Conservation (phyloP, 2,329 filamentous ascomycete species). For the Colletotrichum gloeosporioides region DNA sequence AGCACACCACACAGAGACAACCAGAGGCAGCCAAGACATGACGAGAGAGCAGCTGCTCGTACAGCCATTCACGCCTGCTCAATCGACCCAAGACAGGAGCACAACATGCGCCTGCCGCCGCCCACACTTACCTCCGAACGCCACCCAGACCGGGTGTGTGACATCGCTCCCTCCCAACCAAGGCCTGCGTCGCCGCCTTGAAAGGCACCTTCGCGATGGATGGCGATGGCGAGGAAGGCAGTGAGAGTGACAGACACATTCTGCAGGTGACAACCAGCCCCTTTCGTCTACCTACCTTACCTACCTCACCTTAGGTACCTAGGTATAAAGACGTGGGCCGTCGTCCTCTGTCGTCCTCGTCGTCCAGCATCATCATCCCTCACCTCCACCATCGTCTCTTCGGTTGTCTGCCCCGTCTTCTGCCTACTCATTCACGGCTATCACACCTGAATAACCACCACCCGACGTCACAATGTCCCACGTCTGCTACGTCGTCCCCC, state of each 20-base stretch:
- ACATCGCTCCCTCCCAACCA: background rate
- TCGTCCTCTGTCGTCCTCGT: background rate
- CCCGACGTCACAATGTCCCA: background rate
- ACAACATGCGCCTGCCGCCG: background rate
- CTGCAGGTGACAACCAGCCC: too few relatives aligned
- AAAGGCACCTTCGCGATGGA: background rate
- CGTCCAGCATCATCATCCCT: background rate
- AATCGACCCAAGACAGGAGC: background rate
- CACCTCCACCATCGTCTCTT: background rate
- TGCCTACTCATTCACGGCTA: background rate
- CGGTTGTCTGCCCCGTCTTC: background rate
- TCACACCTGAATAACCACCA: background rate
- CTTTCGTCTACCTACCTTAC: background rate
- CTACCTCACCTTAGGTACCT: background rate
- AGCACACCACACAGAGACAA: background rate
- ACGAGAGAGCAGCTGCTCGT: background rate
- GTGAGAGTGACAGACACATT: too few relatives aligned
- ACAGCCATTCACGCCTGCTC: background rate
- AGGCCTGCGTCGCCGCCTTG: background rate
- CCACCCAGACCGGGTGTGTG: background rate
- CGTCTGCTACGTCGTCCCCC: conserved; percentile 49
- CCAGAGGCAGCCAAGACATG: background rate
- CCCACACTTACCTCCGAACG: background rate
- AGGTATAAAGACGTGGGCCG: background rate
- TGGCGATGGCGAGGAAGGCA: background rate